phyloP scores from a whole-genome alignment of 2,329 filamentous ascomycete genomes.

The Pezicula neosporulosa region DNA sequence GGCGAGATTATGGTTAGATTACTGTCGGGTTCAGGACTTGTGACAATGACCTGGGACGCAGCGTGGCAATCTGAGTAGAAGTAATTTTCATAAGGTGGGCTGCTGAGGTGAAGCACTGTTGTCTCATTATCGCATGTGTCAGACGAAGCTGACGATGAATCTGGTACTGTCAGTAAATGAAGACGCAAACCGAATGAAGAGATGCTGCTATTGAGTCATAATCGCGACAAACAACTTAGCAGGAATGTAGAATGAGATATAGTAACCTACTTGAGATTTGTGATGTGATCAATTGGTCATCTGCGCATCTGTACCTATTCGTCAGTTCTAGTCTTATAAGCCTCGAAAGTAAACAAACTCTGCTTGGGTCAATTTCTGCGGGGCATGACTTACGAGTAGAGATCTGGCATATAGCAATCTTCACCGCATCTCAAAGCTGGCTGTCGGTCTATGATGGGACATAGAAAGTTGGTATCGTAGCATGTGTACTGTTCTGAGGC shows the following conservation, averaged over 20 bases:
- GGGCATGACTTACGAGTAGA: constrained; percentile 13
- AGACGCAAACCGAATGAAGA: too few species aligned
- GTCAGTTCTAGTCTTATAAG: too few species aligned
- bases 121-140: not conserved
- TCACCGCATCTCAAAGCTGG: constrained; percentile 25
- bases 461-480: constrained; percentile 25
- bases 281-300: not conserved
- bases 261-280: too few species aligned
- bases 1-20: constrained; percentile 53
- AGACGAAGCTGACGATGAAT: too few species aligned
- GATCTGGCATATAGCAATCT: constrained; percentile 23
- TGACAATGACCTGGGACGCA: constrained; percentile 57
- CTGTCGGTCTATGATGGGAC: constrained; percentile 22
- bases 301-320: not conserved
- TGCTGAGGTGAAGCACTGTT: constrained; percentile 12
- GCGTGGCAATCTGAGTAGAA: constrained; percentile 63
- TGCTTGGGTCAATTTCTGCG: not conserved
- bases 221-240: too few species aligned
- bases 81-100: constrained; percentile 59
- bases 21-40: constrained; percentile 49
- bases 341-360: too few species aligned
- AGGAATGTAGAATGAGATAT: too few species aligned
- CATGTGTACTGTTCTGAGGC: constrained; percentile 29
- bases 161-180: too few species aligned
- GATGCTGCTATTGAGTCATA: too few species aligned